A percentile compares a stretch with the other conserved stretches of the same genome.
Evolutionary conservation across 192 early-diverging fungal species (phyloP).

Genomic region (Rhizophagus sp.): DNA sequence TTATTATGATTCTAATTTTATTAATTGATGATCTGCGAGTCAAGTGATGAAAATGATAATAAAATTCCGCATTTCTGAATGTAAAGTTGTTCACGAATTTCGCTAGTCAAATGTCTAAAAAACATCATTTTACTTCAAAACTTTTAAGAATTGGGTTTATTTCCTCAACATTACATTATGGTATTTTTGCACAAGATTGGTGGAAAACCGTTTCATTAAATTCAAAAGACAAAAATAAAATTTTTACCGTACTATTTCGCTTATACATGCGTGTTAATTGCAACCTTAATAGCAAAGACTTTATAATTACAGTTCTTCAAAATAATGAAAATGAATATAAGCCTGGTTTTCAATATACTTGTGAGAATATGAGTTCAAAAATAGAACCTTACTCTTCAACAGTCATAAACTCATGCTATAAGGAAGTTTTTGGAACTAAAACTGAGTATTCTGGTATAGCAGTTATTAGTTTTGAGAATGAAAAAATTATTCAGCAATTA

Average conservation of each 20-base stretch:
- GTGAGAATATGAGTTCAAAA: neutral
- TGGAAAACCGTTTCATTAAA: too few species aligned
- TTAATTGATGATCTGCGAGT: too few species aligned
- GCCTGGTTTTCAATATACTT: neutral
- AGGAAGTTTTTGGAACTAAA: neutral
- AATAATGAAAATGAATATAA: neutral
- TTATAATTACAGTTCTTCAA: neutral
- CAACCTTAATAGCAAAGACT: neutral
- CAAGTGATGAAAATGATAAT: too few species aligned
- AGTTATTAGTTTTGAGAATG: neutral
- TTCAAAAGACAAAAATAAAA: neutral
- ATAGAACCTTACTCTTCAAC: neutral
- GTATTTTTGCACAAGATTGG: too few species aligned
- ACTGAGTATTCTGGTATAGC: neutral
- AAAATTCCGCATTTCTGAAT: too few species aligned
- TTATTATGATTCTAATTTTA: too few species aligned
- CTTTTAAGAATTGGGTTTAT: too few species aligned
- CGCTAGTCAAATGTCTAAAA: too few species aligned
- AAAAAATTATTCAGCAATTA: neutral
- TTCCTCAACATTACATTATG: too few species aligned
- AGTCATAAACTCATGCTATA: neutral
- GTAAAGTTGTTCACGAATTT: too few species aligned
- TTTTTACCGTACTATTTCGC: neutral
- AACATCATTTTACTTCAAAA: too few species aligned
- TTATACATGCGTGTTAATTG: neutral